Base-by-base conservation (phyloP, 192 early-diverging fungal genomes). In the Backusella mclennaniae region DNA sequence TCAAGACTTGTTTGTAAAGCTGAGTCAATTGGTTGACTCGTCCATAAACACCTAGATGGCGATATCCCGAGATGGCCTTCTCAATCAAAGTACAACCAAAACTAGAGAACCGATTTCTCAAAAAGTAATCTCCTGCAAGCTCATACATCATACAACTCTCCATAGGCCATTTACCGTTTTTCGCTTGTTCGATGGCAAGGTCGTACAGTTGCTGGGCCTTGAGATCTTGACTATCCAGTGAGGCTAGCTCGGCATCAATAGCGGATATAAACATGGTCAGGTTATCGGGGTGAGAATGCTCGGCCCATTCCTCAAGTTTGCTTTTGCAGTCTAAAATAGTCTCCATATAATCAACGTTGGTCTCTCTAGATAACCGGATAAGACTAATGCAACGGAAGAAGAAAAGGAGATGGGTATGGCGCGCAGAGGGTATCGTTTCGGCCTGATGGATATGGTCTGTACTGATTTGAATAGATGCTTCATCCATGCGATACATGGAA, bases 171-270 rank as follows among this genome's bases (percentile, higher is more conserved):
- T 69, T 33, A 14, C 77, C 82, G 3, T 35, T 35, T 44, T 73
- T 74, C n/a, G 77, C 82, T 38, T 73, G 41, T 8, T 72, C 44
- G 19, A 83, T 73, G 8, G 82, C 71, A 8, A 53, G 29, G 11
- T 83, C 78, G 31, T 79, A 83, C 0, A 70, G 38, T 29, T 73
- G 26, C 29, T 72, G 74, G 4, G 77, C 53, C 11, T 19, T 41
- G 4, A 29, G 35, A 1, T 66, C 23, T 7, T 79, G 36, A 4
- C 35, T 23, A n/a, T 42, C n/a, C 15, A 82, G 53, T 17, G 74
- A 76, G 23, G 74, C 53, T 5, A 81, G 38, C 36, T 81, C 81
- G 15, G 77, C 76, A 69, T 82, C 74, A n/a, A 81, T 69, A 29
- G 35, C 19, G 35, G 42, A 46, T n/a, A 71, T 46, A 59, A 68